Evolutionary conservation across 2,329 filamentous ascomycete species (phyloP).

Genomic region (Cytospora piceicola): DNA sequence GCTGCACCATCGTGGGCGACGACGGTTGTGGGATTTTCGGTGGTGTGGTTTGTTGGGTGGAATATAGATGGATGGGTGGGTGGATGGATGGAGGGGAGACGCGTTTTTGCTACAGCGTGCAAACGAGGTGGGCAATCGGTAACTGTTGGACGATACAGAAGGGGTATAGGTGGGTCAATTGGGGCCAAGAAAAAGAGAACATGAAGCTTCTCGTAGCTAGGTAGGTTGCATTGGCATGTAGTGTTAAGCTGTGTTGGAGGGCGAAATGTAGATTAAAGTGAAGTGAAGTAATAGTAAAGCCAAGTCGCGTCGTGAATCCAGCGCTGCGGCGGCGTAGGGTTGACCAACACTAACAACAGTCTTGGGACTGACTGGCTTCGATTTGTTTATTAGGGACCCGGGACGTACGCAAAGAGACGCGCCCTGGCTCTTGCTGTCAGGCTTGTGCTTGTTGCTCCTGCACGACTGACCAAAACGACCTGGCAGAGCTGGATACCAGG

Average conservation of each 20-base stretch:
- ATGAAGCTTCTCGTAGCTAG: conserved; percentile 14
- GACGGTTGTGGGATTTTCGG: conserved; percentile 30
- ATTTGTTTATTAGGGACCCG: conserved; percentile 2
- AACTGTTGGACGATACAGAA: conserved; percentile 20
- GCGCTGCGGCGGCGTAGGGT: conserved; percentile 6
- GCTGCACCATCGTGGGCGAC: conserved; percentile 61
- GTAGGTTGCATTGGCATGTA: conserved; percentile 23
- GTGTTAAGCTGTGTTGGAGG: conserved; percentile 19
- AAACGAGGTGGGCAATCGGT: conserved; percentile 11
- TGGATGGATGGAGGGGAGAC: conserved; percentile 13
- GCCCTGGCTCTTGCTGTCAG: conserved; percentile 18
- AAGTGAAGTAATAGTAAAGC: not conserved
- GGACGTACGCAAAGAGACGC: conserved; percentile 22
- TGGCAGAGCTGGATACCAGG: not conserved
- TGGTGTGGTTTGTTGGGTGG: conserved; percentile 1
- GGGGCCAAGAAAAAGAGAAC: conserved; percentile 14
- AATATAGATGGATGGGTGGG: not conserved
- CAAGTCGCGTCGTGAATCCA: conserved; percentile 24
- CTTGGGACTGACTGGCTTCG: conserved; percentile 4
- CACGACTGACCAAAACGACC: no score
- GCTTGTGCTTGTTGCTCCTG: not conserved
- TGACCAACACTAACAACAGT: conserved; percentile 22
- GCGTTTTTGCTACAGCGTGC: conserved; percentile 21
- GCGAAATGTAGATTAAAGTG: not conserved
- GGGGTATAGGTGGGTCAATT: conserved; percentile 19